Base-by-base conservation (phyloP, 2,329 filamentous ascomycete genomes). In the Microcera coccophila region DNA sequence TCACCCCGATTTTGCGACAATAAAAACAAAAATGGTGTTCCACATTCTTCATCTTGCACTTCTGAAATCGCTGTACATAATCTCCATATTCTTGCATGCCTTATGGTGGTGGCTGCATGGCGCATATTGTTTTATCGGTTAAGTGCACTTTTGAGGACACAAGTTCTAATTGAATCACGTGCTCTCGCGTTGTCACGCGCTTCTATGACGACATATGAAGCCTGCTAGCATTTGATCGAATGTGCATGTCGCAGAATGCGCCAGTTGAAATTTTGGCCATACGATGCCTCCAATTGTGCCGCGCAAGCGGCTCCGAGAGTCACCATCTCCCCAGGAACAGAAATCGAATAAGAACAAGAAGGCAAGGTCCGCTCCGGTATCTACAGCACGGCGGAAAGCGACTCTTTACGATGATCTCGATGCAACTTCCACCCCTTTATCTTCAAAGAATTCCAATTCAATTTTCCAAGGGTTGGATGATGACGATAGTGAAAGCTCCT, bases 231-330 rank as follows among this genome's bases (percentile, higher is more conserved):
- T 14, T 11, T 20, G 14, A 21, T n/a, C n/a, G 24, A 26, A 7
- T 26, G 18, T 31, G n/a, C n/a, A n/a, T n/a, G 14, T 26, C 44
- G 10, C 33, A 46, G 38, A 40, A 55, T 55, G 53, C 44, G 31
- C 36, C 16, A 20, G 32, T n/a, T 34, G 11, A 22, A 34, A 20
- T 18, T 22, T 11, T 12, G 35, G 34, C 42, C 38, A 44, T 18
- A 61, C 37, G 31, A 89, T 89, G 84, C 82, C 85, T 57, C 84
- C 85, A 18, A 69, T 78, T 51, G 72, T 87, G 14, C 74, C 82
- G 37, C 80, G 82, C 54, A 90, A 89, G 67, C 77, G 82, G 47
- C 56, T 80, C 52, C 77, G 74, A 47, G 76, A 60, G 15, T 62
- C 78, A 2, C 67, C 74, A 0, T 55, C 56, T 16, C 59, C 57